Percentiles rank a stretch among this genome's conserved stretches.
Evolutionary conservation across 768 basidiomycete species (phyloP).

Genomic region (Boletus tylopilopsis): DNA sequence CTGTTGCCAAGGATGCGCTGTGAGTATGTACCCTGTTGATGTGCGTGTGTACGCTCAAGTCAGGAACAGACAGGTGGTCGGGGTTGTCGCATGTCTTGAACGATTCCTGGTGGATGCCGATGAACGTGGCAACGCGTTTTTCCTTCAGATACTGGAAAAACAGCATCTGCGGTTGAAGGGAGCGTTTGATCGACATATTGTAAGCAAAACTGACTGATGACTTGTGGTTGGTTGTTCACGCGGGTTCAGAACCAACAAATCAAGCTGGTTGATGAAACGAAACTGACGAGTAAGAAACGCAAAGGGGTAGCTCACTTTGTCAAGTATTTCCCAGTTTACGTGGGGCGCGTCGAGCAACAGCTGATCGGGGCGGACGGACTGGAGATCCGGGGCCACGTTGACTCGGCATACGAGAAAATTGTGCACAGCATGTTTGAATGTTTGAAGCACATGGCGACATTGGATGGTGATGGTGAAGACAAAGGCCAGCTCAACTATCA

Average conservation of each 20-base stretch:
- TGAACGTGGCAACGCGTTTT: constrained; percentile 70
- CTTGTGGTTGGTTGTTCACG: not conserved
- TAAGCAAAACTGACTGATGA: constrained; percentile 31
- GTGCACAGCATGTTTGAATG: constrained; percentile 90
- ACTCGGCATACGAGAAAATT: constrained; percentile 83
- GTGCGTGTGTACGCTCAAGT: constrained; percentile 3
- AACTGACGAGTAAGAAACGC: constrained; percentile 87
- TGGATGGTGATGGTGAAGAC: constrained; percentile 90
- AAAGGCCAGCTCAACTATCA: constrained; percentile 97
- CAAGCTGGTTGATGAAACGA: constrained; percentile 84
- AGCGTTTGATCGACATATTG: constrained; percentile 74
- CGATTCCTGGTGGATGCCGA: constrained; percentile 73
- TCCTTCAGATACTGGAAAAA: constrained; percentile 74
- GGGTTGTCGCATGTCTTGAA: constrained; percentile 77
- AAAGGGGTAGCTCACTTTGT: constrained; percentile 91
- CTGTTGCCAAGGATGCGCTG: constrained; percentile 74
- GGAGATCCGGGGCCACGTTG: constrained; percentile 73
- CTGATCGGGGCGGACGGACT: constrained; percentile 72
- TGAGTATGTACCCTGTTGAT: constrained; percentile 27
- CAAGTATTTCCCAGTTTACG: constrained; percentile 88
- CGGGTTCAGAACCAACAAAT: constrained; percentile 76
- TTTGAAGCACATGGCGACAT: constrained; percentile 92
- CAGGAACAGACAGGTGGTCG: constrained; percentile 70
- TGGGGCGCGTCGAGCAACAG: constrained; percentile 79
- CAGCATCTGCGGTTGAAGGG: constrained; percentile 75